phyloP scores from a whole-genome alignment of 2,329 filamentous ascomycete genomes.

The Dactylella cylindrospora region DNA sequence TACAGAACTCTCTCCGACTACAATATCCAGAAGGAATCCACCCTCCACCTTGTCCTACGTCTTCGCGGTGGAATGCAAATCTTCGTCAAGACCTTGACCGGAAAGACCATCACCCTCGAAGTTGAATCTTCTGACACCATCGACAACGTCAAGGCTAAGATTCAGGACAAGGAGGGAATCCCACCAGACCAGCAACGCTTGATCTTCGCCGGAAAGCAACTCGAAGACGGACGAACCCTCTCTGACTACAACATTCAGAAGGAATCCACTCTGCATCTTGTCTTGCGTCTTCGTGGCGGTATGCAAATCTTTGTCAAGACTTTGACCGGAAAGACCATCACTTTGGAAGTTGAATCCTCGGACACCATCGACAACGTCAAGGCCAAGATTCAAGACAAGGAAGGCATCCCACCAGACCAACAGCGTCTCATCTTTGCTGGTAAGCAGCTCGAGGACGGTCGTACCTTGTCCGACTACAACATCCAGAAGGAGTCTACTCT shows the following conservation, averaged over 20 bases:
- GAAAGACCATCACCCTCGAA: conserved; percentile 68
- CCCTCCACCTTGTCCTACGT: conserved; percentile 76
- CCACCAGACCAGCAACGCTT: conserved; percentile 93
- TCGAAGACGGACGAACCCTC: conserved; percentile 76
- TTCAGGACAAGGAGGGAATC: conserved; percentile 96
- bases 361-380: conserved; percentile 96
- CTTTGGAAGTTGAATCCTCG: conserved; percentile 81
- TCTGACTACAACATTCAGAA: conserved; percentile 96
- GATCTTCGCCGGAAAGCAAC: conserved; percentile 94
- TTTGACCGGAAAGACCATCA: conserved; percentile 79
- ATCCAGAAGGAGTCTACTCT: conserved; percentile 90
- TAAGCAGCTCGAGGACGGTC: conserved; percentile 90
- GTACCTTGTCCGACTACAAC: conserved; percentile 91
- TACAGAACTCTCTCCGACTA: conserved; percentile 78
- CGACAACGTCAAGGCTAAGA: conserved; percentile 96
- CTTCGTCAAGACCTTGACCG: conserved; percentile 80
- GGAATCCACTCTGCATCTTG: conserved; percentile 67
- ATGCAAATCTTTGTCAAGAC: conserved; percentile 49
- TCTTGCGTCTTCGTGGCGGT: conserved; percentile 48
- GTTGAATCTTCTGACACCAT: conserved; percentile 70
- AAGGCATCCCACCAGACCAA: conserved; percentile 89
- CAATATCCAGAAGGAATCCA: conserved; percentile 93
- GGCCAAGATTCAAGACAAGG: conserved; percentile 78
- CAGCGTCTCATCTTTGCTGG: conserved; percentile 91
- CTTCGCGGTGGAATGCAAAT: conserved; percentile 83